Evolutionary conservation across 208 protist species (phyloP).

Genomic region (Novymonas esmeraldas): DNA sequence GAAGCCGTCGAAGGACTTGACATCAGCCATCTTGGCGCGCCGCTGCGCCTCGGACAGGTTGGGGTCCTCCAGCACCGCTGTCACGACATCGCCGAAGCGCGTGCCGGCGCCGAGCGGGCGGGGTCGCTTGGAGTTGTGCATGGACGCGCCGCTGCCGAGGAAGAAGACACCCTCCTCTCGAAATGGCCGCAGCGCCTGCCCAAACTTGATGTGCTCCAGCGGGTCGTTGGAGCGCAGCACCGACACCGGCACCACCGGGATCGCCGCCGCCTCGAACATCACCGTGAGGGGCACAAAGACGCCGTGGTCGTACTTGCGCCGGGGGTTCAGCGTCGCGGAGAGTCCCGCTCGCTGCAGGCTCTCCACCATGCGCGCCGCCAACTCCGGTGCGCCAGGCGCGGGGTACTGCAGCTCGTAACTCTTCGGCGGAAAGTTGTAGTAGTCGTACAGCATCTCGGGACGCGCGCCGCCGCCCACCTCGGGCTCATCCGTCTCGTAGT

Average conservation of each 20-base stretch:
- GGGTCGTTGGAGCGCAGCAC: slow-evolving; percentile 57
- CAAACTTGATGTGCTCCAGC: slow-evolving; percentile 71
- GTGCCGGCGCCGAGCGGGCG: slow-evolving; percentile 26
- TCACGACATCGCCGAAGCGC: slow-evolving; percentile 66
- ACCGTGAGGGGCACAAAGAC: slow-evolving; percentile 81
- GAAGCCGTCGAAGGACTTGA: slow-evolving; percentile 59
- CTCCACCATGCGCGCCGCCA: slow-evolving; percentile 41
- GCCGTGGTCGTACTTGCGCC: slow-evolving; percentile 84
- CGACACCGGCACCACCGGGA: slow-evolving; percentile 90
- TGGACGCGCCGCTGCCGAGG: slow-evolving; percentile 75
- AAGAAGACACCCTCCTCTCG: slow-evolving; percentile 78
- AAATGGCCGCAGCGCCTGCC: slow-evolving; percentile 67
- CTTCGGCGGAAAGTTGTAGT: slow-evolving; percentile 80
- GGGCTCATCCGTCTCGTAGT: slow-evolving; percentile 68
- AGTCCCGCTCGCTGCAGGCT: slow-evolving; percentile 37
- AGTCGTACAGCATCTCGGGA: slow-evolving; percentile 86
- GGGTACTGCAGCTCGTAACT: slow-evolving; percentile 80
- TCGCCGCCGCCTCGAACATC: slow-evolving; percentile 82
- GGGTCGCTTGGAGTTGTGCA: slow-evolving; percentile 82
- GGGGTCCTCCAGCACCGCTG: slow-evolving; percentile 27
- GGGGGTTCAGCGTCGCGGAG: slow-evolving; percentile 35
- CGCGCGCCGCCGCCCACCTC: slow-evolving; percentile 36
- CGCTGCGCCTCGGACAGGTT: slow-evolving; percentile 30
- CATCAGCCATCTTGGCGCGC: slow-evolving; percentile 38
- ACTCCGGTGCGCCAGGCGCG: slow-evolving; percentile 40